Evolutionary conservation across 2,329 filamentous ascomycete genomes (phyloP).

Genomic region (Beauveria brongniartii): DNA sequence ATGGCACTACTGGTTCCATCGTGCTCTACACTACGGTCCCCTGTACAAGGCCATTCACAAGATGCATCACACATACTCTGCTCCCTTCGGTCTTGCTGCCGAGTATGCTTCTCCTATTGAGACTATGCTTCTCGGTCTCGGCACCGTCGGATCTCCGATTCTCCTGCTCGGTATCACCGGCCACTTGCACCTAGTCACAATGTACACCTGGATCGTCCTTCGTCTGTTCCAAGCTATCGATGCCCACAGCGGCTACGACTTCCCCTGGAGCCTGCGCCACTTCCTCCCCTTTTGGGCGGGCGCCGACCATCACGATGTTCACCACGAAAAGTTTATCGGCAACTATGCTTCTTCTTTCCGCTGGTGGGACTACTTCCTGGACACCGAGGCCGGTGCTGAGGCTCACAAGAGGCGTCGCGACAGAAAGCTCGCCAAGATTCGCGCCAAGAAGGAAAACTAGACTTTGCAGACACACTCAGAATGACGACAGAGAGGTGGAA

Average conservation of each 20-base stretch:
- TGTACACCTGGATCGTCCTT: constrained; percentile 93
- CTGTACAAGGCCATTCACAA: constrained; percentile 98
- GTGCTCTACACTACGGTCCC: constrained; percentile 84
- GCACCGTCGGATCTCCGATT: constrained; percentile 75
- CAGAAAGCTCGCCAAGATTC: constrained; percentile 59
- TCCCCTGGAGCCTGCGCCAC: constrained; percentile 93
- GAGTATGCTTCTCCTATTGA: constrained; percentile 98
- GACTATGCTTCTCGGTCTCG: constrained; percentile 87
- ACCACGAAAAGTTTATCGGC: constrained; percentile 97
- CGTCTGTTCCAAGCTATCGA: constrained; percentile 97
- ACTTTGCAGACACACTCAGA: constrained; percentile 4
- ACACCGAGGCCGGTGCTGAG: constrained; percentile 88
- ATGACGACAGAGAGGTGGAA: neutral
- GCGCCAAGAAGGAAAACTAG: constrained; percentile 60
- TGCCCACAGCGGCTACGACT: constrained; percentile 95
- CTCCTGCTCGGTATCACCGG: constrained; percentile 75
- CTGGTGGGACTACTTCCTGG: constrained; percentile 95
- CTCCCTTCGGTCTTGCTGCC: constrained; percentile 89
- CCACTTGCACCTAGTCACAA: constrained; percentile 89
- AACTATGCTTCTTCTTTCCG: constrained; percentile 98
- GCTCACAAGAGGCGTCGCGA: constrained; percentile 78
- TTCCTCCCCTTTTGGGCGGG: constrained; percentile 98
- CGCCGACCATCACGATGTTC: constrained; percentile 90
- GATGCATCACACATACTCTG: constrained; percentile 98
- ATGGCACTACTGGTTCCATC: constrained; percentile 98